phyloP scores from a whole-genome alignment of 371 early-diverging fungal genomes.

The Haplosporangium sp. region DNA sequence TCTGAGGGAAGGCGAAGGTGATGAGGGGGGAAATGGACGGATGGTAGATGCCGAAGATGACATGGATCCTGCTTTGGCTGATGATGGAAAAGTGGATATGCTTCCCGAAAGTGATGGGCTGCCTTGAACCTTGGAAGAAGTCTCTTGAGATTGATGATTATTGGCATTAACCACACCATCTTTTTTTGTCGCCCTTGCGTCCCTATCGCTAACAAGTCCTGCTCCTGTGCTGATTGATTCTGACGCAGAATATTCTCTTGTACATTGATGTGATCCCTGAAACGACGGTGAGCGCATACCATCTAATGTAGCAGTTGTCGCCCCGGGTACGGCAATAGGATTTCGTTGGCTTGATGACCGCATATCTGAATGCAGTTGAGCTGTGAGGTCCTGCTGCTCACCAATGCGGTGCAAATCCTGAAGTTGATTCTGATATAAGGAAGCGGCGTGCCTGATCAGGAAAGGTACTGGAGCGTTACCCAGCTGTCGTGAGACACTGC shows the following conservation, averaged over 20 bases:
- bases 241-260: not conserved
- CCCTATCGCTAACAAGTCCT: slow-evolving; percentile 3
- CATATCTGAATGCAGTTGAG: slow-evolving; percentile 7
- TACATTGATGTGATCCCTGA: not conserved
- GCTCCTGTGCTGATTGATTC: not conserved
- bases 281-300: slow-evolving; percentile 1
- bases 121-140: slow-evolving; percentile 21
- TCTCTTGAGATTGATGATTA: slow-evolving; percentile 2
- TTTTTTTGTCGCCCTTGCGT: not conserved
- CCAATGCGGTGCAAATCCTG: slow-evolving; percentile 63
- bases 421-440: slow-evolving; percentile 70
- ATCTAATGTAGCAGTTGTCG: too few species aligned
- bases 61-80: slow-evolving; percentile 34
- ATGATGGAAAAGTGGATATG: slow-evolving; percentile 30
- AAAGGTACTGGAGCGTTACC: slow-evolving; percentile 66
- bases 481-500: slow-evolving; percentile 65
- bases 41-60: slow-evolving; percentile 53
- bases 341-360: slow-evolving; percentile 6
- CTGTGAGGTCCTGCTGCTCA: slow-evolving; percentile 56
- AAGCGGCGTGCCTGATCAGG: slow-evolving; percentile 70
- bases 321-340: slow-evolving; percentile 25
- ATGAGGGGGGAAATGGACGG: slow-evolving; percentile 40
- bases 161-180: slow-evolving; percentile 14
- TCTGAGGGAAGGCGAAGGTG: slow-evolving; percentile 30
- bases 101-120: slow-evolving; percentile 48